Evolutionary conservation across 2,329 filamentous ascomycete genomes (phyloP), one percentile per base, ranked within the genome.

Genomic region (Coleophoma eucalyptorum): DNA sequence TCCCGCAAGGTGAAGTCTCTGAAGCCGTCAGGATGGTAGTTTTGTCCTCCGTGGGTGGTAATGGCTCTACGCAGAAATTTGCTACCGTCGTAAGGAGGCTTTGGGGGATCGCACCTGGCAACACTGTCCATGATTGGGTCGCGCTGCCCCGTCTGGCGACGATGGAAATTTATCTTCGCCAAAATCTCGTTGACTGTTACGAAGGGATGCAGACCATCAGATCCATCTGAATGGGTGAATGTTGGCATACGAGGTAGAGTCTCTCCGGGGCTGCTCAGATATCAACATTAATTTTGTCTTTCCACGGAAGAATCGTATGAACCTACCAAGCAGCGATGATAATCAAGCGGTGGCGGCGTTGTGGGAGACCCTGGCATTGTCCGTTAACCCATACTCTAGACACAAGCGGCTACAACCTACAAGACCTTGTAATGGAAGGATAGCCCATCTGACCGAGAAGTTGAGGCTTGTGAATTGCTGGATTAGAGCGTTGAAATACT

Each of bases 361-460:
- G 58, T 32, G 63, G 62, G 2, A 65, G 50, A 34, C 54, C 62
- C 58, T 63, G 35, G 21, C 34, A 18, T 12, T 43, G n/a, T 50
- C 10, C 26, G 26, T 26, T 26, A 26, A 5, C 10, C 2, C 26
- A 26, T 26, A 26, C 26, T 26, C 26, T 26, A 26, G 26, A 26
- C 10, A 8, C 26, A 8, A 26, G 10, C 26, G 10, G 26, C 26
- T 26, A 26, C 26, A 26, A 26, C 26, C 26, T 26, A 26, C 26
- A 26, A 26, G 26, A 26, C 4, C 10, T 26, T 26, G 26, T 26
- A 83, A 68, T 6, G 71, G 67, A 1, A 89, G 64, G 0, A 88
- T 65, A 18, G 76, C 79, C 86, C 87, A 94, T 2, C 83, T 73
- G 0, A 93, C 72, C 0, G 84, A 89, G 63, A 89, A 95, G 2